Base-by-base conservation (phyloP, 495 filamentous ascomycete genomes). In the Lasiosphaeria ovina region DNA sequence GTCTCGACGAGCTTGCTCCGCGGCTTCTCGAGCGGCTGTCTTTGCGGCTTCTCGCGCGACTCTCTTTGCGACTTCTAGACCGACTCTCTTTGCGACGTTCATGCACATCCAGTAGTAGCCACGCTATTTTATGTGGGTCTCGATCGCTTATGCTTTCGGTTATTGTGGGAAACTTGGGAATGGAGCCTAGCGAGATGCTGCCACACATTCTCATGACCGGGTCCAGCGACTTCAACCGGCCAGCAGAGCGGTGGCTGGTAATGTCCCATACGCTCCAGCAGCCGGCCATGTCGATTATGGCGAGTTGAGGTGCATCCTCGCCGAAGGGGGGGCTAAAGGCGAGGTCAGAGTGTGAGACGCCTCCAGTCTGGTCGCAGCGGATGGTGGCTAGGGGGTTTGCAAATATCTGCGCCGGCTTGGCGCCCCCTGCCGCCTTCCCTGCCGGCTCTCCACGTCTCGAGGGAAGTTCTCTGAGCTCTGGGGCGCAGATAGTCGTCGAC, bases 221-320 rank as follows among this genome's bases (percentile, higher is more conserved):
- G 8, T 35, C 62, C 44, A 66, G 55, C 35, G 60, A 70, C 47
- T 77, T 72, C 1, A 70, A 63, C 24, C 79, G 77, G 11, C 38
- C 17, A 40, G 75, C 74, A 40, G 59, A 40, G 49, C 61, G 56
- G n/a, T 57, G 57, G 10, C 62, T 69, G 10, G 33, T 55, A 24
- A 95, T 72, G 58, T 91, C 82, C 87, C 88, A 95, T 4, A 95
- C 69, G 64, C 76, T 86, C 93, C 93, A 97, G 36, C 77, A 76
- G 0, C 91, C 92, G 49, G 72, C 66, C 45, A 83, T 80, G 67
- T 96, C 92, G 31, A 96, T 78, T 31, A 94, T 80, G 9, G 79
- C 90, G 52, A 96, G 73, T 69, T 89, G 87, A 11, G 73, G 74
- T 2, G 65, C n/a, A 14, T 61, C 51, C 17, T 24, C 48, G 11